Base-by-base conservation (phyloP, 176 grass and related monocot species). In the Ananas comosus region DNA sequence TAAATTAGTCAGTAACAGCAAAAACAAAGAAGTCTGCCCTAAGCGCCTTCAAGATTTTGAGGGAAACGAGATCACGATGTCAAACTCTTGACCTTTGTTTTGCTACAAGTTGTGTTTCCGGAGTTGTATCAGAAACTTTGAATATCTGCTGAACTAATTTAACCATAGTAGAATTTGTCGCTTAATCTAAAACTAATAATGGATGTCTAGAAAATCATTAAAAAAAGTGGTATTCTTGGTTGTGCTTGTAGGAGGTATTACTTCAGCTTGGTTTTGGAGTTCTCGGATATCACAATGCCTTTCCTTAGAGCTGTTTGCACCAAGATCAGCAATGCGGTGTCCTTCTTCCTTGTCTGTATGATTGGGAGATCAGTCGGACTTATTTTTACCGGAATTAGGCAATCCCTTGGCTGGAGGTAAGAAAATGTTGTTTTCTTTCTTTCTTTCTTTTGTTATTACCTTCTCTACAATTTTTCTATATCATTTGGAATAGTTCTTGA, bases 361-460 rank as follows among this genome's bases (percentile, higher is more conserved):
- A 93, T 99, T 68, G 94, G 94, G 76, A 93, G 87, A 72, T 90
- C 89, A n/a, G 69, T 99, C 69, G 87, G 94, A 48, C 90, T 91
- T 22, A 99, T 99, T 75, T 99, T 93, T 61, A 87, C 70, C 70
- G 94, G 94, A 66, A 93, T 91, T 66, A 82, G 84, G 52, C 94
- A 91, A 64, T 85, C 85, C 12, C 83, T 93, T 17, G 85, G 87
- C 77, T 99, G 94, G 94, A 88, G 78, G 87, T 99, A 75, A 72
- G 18, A 50, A 49, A 42, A 42, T 42, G 33, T 42, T 42, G 33
- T 7, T 24, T n/a, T n/a, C n/a, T n/a, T n/a, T n/a, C n/a, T n/a
- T 48, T 73, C 28, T 16, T 23, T 66, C 14, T 77, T 87, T 14
- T 19, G 21, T 19, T 18, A 61, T 61, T 11, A 18, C n/a, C 17